A percentile compares a stretch with the other conserved stretches of the same genome.
Evolutionary conservation across 345 rosid genomes (phyloP).

Genomic region (Punica granatum): DNA sequence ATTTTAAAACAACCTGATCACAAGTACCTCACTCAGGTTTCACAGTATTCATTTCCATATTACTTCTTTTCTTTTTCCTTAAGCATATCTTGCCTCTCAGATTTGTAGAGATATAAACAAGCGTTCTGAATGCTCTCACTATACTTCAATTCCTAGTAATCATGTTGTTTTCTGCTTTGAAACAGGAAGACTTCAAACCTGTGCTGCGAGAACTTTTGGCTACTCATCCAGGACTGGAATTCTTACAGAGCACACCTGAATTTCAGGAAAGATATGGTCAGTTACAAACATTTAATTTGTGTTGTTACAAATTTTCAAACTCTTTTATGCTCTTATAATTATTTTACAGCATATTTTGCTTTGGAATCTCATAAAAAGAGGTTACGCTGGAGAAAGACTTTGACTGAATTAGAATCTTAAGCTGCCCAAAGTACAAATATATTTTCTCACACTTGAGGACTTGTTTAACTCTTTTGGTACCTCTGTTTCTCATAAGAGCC

Average conservation of each 20-base stretch:
- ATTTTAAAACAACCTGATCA: slow-evolving; percentile 68
- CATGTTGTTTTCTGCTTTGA: slow-evolving; percentile 2
- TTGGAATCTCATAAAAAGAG: background rate
- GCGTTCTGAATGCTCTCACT: background rate
- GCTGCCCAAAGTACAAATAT: background rate
- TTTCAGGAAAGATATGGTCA: slow-evolving; percentile 90
- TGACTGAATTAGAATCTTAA: background rate
- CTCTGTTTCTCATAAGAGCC: background rate
- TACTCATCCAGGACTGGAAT: slow-evolving; percentile 84
- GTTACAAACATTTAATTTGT: slow-evolving; percentile 10
- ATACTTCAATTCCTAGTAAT: background rate
- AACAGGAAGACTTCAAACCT: slow-evolving; percentile 84
- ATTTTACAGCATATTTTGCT: background rate
- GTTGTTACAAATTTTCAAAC: background rate
- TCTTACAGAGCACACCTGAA: slow-evolving; percentile 67
- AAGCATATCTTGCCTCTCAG: background rate
- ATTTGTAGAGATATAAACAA: background rate
- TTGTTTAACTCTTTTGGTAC: background rate
- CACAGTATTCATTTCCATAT: background rate
- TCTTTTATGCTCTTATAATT: background rate
- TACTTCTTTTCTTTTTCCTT: background rate
- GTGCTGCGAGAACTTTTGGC: slow-evolving; percentile 70
- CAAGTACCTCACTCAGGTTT: slow-evolving; percentile 67
- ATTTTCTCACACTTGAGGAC: background rate
- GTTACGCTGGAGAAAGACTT: background rate